Base-by-base conservation (phyloP, 495 filamentous ascomycete species). In the Tirmania nivea region DNA sequence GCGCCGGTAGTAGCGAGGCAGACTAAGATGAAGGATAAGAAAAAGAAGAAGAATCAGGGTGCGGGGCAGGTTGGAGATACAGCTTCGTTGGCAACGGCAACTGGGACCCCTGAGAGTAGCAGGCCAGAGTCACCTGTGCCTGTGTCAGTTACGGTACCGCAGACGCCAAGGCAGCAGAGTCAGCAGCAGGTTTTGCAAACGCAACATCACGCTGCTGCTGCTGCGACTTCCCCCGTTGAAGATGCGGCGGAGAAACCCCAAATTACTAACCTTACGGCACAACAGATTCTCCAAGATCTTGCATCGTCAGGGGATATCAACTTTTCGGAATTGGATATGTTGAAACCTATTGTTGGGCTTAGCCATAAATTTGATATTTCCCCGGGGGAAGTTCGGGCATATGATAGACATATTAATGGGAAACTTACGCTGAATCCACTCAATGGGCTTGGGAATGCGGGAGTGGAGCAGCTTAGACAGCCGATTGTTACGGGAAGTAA, bases 401-500 rank as follows among this genome's bases (percentile, higher is more conserved):
- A n/a, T 34, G 25, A 50, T 34, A 31, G 50, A 10, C 31, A 36
- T 14, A 52, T 16, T 35, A 34, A 34, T 45, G 17, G 14, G 4
- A 45, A 14, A 1, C 39, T 4, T 14, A 45, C 39, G 14, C 39
- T 45, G 14, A 45, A 45, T 19, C 3, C 2, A 7, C 14, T 2
- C 39, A 3, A 3, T 19, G 39, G 39, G 39, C 14, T 6, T 45
- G 12, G 14, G 17, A 45, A 45, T 45, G 39, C 39, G 14, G 17
- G 17, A 14, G 39, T 19, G 14, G 39, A 14, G 12, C 39, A 14
- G 12, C 39, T 19, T 19, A 14, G 14, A 45, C 39, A 45, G 39
- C 39, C 70, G 34, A 68, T 90, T 49, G 78, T 90, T 51, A 87
- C 83, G 1, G 84, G 87, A 3, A 79, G 81, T 54, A 86, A 86